Percentiles rank a stretch among this genome's conserved stretches.
Evolutionary conservation across 2,329 filamentous ascomycete species (phyloP).

Genomic region (Fusarium drepaniforme): DNA sequence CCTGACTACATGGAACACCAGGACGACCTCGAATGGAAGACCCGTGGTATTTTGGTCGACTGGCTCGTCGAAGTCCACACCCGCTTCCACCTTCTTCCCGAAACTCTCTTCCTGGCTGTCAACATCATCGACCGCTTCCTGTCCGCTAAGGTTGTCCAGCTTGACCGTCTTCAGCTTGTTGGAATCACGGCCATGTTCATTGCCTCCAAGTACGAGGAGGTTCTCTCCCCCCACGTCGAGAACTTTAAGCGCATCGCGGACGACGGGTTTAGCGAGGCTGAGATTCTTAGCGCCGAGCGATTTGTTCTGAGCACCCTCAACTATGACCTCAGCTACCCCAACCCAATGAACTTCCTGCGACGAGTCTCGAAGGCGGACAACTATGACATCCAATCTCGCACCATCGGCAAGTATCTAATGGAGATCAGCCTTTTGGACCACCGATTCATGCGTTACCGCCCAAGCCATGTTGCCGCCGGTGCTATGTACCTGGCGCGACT

Average conservation of each 20-base stretch:
- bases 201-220: constrained; percentile 98
- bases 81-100: constrained; percentile 93
- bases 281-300: constrained; percentile 97
- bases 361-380: constrained; percentile 99
- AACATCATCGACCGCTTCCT: constrained; percentile 99
- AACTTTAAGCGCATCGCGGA: constrained; percentile 98
- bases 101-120: constrained; percentile 95
- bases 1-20: constrained; percentile 96
- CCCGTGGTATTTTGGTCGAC: constrained; percentile 95
- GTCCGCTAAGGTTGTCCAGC: constrained; percentile 93
- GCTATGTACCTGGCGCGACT: constrained; percentile 95
- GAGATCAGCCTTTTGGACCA: constrained; percentile 97
- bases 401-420: constrained; percentile 96
- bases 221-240: constrained; percentile 94
- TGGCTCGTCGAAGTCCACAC: constrained; percentile 99
- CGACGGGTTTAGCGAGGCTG: constrained; percentile 93
- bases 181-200: constrained; percentile 99
- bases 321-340: constrained; percentile 98
- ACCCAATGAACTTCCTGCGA: constrained; percentile 99
- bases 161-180: constrained; percentile 95
- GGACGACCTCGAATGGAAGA: constrained; percentile 97
- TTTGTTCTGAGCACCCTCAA: constrained; percentile 92
- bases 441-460: constrained; percentile 89
- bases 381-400: constrained; percentile 98
- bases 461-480: constrained; percentile 90